phyloP scores from a whole-genome alignment of 345 rosid genomes.

The Eucalyptus pauciflora region DNA sequence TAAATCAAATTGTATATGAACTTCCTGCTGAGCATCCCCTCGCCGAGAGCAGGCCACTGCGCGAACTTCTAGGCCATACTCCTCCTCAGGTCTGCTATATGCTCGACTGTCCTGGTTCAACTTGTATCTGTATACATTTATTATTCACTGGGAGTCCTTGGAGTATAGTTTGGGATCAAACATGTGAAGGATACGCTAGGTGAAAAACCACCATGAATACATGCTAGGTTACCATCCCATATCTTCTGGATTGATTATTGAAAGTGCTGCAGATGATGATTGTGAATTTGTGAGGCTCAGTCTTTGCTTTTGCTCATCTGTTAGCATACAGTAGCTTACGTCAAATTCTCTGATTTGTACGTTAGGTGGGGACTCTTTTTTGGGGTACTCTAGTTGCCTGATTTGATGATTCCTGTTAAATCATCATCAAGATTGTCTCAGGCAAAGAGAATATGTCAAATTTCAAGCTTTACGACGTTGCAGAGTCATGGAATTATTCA shows the following conservation, averaged over 20 bases:
- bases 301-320: background rate
- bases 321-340: background rate
- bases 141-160: background rate
- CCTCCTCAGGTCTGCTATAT: constrained; percentile 63
- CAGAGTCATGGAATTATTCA: background rate
- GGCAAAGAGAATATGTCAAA: background rate
- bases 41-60: constrained; percentile 84
- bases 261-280: background rate
- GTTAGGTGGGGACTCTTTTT: background rate
- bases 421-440: background rate
- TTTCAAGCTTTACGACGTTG: background rate
- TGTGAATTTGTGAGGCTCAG: background rate
- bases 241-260: background rate
- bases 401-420: background rate
- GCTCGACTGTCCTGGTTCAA: background rate
- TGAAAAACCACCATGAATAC: background rate
- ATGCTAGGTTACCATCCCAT: background rate
- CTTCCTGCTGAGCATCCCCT: constrained; percentile 95
- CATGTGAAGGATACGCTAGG: background rate
- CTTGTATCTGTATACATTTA: background rate
- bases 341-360: background rate
- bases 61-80: constrained; percentile 91
- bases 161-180: background rate
- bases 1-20: constrained; percentile 93
- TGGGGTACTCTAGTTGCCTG: background rate